These are phyloP conservation scores for Exophiala phaeomuriformis DNA, from an alignment of 2,329 filamentous ascomycete genomes.

Conservation along the genomic window DNA sequence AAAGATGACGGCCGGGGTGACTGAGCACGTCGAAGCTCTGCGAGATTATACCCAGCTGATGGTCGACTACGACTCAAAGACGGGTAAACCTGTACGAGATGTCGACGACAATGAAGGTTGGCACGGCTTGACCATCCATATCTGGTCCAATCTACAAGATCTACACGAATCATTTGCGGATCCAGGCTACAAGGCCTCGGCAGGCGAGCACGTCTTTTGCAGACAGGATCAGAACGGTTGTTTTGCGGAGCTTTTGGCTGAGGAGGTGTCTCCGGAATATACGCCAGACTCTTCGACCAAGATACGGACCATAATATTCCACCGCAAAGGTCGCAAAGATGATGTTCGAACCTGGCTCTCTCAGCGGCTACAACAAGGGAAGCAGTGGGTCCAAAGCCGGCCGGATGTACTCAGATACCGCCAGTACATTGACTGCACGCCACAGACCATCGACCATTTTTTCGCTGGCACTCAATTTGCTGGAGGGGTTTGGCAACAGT, in stretches of 20 bases:
- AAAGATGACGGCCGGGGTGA: conserved; percentile 1
- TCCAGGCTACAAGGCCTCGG: background rate
- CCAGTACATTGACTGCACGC: background rate
- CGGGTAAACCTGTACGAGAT: background rate
- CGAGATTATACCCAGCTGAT: conserved; percentile 4
- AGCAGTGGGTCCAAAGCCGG: background rate
- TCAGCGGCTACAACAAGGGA: background rate
- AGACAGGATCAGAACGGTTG: conserved; percentile 1
- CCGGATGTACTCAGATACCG: background rate
- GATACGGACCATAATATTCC: background rate
- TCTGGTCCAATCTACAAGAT: conserved; percentile 1
- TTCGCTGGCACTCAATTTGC: background rate
- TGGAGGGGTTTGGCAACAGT: conserved; percentile 1
- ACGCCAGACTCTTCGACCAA: background rate
- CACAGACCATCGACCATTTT: background rate
- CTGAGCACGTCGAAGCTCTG: background rate
- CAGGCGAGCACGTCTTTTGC: background rate
- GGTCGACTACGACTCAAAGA: background rate
- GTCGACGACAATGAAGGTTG: conserved; percentile 1
- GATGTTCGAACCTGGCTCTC: background rate
- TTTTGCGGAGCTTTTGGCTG: background rate
- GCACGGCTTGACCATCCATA: conserved; percentile 4
- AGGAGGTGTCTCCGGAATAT: background rate
- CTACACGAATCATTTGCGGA: conserved; percentile 1
- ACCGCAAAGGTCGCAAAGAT: background rate